These are phyloP conservation scores for Pythium brachiatum DNA, from an alignment of 352 stramenopile species.

Conservation along the genomic window DNA sequence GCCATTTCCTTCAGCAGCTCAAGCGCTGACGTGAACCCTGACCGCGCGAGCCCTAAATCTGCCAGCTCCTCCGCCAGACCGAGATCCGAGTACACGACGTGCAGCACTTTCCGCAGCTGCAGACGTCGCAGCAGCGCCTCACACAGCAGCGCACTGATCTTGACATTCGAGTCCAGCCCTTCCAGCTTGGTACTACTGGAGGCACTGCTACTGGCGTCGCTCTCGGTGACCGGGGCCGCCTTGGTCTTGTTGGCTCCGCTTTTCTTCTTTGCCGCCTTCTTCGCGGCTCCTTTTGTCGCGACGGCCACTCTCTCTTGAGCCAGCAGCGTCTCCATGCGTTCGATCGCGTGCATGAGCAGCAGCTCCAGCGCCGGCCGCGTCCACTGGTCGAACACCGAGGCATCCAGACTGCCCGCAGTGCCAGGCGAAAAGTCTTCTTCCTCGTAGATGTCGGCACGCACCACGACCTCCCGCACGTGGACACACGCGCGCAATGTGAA, in stretches of 20 bases:
- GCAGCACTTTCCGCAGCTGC: slow-evolving; percentile 39
- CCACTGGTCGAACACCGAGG: slow-evolving; percentile 43
- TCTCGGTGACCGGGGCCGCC: slow-evolving; percentile 19
- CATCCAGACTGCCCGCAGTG: slow-evolving; percentile 48
- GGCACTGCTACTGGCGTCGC: background rate
- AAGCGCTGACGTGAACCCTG: slow-evolving; percentile 40
- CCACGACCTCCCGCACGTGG: slow-evolving; percentile 75
- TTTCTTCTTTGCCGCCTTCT: slow-evolving; percentile 70
- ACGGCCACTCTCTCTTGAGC: slow-evolving; percentile 36
- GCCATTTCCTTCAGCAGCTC: slow-evolving; percentile 42
- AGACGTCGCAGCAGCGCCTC: slow-evolving; percentile 65
- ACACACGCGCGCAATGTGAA: slow-evolving; percentile 75
- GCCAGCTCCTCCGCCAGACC: slow-evolving; percentile 45
- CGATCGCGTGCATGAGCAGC: slow-evolving; percentile 44
- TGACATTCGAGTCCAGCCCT: slow-evolving; percentile 45
- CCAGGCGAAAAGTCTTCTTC: slow-evolving; percentile 93
- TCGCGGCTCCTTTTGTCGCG: slow-evolving; percentile 30
- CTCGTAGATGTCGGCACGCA: slow-evolving; percentile 95
- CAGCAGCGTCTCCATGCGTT: slow-evolving; percentile 44
- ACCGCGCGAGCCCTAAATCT: slow-evolving; percentile 38
- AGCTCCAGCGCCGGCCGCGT: slow-evolving; percentile 34
- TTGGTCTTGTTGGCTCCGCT: slow-evolving; percentile 18
- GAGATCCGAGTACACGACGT: slow-evolving; percentile 21
- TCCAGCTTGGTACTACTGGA: slow-evolving; percentile 31
- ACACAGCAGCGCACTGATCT: slow-evolving; percentile 49